Conservation (phyloP, 768 basidiomycete genomes). For the Piloderma croceum region DNA sequence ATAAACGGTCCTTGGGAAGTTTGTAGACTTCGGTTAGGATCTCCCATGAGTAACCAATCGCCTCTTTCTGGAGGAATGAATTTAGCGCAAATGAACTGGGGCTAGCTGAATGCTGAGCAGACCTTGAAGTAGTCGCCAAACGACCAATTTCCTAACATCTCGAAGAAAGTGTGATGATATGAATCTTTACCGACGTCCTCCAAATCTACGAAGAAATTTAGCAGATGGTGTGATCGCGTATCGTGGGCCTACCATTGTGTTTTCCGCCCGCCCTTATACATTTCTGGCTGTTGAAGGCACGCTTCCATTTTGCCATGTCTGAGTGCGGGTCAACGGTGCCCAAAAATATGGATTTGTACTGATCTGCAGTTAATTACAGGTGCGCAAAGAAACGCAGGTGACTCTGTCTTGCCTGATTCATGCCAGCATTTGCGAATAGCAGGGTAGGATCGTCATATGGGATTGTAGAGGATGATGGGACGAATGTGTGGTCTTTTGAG, state of each 20-base stretch:
- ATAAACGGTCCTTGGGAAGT: slow-evolving; percentile 84
- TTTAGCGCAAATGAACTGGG: slow-evolving; percentile 7
- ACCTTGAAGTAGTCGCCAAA: slow-evolving; percentile 99
- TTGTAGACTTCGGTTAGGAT: slow-evolving; percentile 85
- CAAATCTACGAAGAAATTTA: slow-evolving; percentile 57
- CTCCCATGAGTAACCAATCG: slow-evolving; percentile 90
- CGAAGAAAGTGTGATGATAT: slow-evolving; percentile 97
- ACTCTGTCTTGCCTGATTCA: slow-evolving; percentile 68
- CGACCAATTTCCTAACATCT: slow-evolving; percentile 99
- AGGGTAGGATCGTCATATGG: slow-evolving; percentile 98
- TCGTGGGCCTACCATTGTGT: slow-evolving; percentile 85
- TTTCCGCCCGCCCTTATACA: slow-evolving; percentile 99
- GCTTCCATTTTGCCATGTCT: slow-evolving; percentile 81
- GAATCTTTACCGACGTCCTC: slow-evolving; percentile 99
- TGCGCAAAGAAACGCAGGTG: slow-evolving; percentile 1
- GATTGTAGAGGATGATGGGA: slow-evolving; percentile 86
- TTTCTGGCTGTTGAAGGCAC: slow-evolving; percentile 96
- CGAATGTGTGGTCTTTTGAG: slow-evolving; percentile 75
- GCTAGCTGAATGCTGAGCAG: slow-evolving; percentile 8
- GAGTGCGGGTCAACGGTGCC: slow-evolving; percentile 96
- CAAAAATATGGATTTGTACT: slow-evolving; percentile 98
- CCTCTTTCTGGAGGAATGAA: slow-evolving; percentile 65
- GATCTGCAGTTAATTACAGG: slow-evolving; percentile 9
- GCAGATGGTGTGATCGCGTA: not conserved
- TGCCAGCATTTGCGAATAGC: slow-evolving; percentile 97